Evolutionary conservation across 305 asterid species (phyloP).

Genomic region (Vinca major): DNA sequence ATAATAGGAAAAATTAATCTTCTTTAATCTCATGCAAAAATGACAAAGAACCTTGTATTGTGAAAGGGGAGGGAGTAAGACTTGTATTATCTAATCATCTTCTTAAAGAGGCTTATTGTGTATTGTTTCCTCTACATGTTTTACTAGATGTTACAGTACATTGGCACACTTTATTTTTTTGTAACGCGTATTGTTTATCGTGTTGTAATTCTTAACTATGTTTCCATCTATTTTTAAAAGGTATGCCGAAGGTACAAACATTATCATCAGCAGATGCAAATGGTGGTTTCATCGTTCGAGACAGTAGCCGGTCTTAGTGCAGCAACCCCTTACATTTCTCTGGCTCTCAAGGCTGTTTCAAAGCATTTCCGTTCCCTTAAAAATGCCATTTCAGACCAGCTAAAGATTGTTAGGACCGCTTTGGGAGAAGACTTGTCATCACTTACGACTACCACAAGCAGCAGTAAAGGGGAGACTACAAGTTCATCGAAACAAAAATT

Average conservation of each 20-base stretch:
- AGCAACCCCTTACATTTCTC: constrained; percentile 58
- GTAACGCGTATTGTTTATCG: no score
- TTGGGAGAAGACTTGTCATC: constrained; percentile 45
- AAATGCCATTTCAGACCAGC: constrained; percentile 42
- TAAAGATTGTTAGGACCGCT: constrained; percentile 30
- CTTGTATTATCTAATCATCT: no score
- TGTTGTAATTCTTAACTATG: no score
- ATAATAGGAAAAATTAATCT: no score
- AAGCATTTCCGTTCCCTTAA: constrained; percentile 51
- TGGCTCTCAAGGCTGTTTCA: constrained; percentile 47
- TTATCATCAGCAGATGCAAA: constrained; percentile 78
- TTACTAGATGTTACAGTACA: no score
- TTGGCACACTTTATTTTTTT: no score
- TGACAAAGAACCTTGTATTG: no score
- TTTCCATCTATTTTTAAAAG: constrained; percentile 17
- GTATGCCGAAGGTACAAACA: constrained; percentile 62
- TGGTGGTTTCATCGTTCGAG: constrained; percentile 80
- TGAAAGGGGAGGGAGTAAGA: no score
- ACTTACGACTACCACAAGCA: constrained; percentile 26
- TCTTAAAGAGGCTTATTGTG: no score
- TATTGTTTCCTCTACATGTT: no score
- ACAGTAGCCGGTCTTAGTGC: constrained; percentile 63
- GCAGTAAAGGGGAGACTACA: constrained; percentile 24
- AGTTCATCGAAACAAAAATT: neutral
- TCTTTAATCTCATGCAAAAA: no score